Evolutionary conservation across 768 basidiomycete genomes (phyloP).

Genomic region (Mycena metata): DNA sequence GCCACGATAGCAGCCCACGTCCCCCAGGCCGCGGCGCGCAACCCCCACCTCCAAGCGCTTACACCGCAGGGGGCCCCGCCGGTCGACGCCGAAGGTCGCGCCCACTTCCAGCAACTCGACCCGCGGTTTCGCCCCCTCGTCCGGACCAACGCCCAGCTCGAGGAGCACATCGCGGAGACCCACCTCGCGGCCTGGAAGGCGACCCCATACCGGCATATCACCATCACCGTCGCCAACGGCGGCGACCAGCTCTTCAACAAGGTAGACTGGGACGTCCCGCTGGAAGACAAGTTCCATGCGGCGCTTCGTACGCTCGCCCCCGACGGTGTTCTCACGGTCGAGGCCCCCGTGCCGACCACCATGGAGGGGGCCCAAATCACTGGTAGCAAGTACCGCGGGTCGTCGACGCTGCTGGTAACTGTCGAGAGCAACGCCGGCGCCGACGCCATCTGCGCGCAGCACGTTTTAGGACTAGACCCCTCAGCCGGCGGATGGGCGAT

Average conservation of each 20-base stretch:
- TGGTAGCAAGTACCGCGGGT: background rate
- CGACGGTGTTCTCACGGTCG: background rate
- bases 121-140: background rate
- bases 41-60: background rate
- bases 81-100: background rate
- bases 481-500: background rate
- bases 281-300: background rate
- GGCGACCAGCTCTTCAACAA: slow-evolving; percentile 3
- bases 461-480: background rate
- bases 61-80: background rate
- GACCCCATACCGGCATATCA: background rate
- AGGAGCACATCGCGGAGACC: background rate
- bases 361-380: background rate
- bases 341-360: background rate
- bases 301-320: background rate
- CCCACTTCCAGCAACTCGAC: background rate
- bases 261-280: background rate
- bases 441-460: background rate
- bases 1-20: background rate
- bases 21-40: background rate
- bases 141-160: background rate
- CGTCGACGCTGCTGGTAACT: background rate
- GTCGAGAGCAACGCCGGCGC: background rate
- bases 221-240: background rate
- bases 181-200: background rate